Conservation (phyloP, 2,329 filamentous ascomycete genomes). For the Neofusicoccum laricinum region DNA sequence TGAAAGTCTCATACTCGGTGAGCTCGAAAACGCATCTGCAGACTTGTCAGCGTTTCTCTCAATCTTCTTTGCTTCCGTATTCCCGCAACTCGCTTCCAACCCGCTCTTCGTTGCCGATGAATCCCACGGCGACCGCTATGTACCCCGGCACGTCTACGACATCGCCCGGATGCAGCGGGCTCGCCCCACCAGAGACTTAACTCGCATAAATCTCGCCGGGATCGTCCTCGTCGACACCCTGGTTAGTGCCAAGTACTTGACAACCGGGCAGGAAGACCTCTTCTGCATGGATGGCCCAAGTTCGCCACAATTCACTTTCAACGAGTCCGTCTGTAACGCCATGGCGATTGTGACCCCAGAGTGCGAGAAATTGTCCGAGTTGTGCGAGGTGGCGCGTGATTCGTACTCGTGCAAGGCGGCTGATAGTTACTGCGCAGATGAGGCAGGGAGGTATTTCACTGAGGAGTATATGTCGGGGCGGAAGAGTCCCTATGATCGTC, state of each 20-base stretch:
- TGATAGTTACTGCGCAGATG: background rate
- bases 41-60: background rate
- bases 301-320: background rate
- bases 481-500: background rate
- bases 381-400: background rate
- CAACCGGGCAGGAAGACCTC: background rate
- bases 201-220: background rate
- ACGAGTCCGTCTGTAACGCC: background rate
- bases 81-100: background rate
- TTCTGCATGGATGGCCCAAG: background rate
- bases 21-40: background rate
- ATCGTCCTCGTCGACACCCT: background rate
- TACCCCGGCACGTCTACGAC: background rate
- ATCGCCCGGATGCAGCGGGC: background rate
- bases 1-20: background rate
- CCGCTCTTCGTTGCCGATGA: background rate
- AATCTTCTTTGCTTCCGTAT: background rate
- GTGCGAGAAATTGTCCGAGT: background rate
- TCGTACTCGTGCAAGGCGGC: background rate
- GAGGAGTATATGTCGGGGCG: background rate
- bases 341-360: background rate
- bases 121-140: background rate
- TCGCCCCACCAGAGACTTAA: too few species aligned
- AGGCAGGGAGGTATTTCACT: background rate
- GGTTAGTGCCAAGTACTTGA: background rate